Conservation (phyloP, 2,329 filamentous ascomycete genomes). For the Diaporthe sp. region DNA sequence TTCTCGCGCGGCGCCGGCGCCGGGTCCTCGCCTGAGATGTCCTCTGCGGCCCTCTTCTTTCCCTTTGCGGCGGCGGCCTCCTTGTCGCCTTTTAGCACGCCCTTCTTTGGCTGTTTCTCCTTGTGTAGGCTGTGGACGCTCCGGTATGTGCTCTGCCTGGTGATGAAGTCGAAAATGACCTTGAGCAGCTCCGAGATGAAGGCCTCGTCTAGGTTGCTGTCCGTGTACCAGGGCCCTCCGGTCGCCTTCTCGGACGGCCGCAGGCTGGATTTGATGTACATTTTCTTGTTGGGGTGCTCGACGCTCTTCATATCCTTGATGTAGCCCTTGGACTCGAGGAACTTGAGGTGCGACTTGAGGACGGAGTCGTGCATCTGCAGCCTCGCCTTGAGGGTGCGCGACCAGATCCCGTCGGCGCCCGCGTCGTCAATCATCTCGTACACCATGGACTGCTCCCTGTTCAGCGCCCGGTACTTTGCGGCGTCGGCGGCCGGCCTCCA, state of each 20-base stretch:
- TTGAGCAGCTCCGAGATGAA: slow-evolving; percentile 85
- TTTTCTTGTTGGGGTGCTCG: slow-evolving; percentile 91
- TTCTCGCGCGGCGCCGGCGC: slow-evolving; percentile 45
- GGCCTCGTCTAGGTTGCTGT: slow-evolving; percentile 88
- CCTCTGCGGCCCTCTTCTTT: slow-evolving; percentile 67
- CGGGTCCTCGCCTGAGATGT: slow-evolving; percentile 56
- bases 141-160: slow-evolving; percentile 78
- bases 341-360: slow-evolving; percentile 85
- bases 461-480: slow-evolving; percentile 66
- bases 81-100: slow-evolving; percentile 63
- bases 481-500: slow-evolving; percentile 72
- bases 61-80: slow-evolving; percentile 53
- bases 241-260: slow-evolving; percentile 91
- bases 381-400: slow-evolving; percentile 83
- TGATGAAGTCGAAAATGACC: slow-evolving; percentile 81
- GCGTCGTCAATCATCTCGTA: slow-evolving; percentile 92
- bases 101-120: slow-evolving; percentile 66
- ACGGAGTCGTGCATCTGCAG: slow-evolving; percentile 88
- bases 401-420: slow-evolving; percentile 90
- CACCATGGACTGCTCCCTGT: slow-evolving; percentile 85
- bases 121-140: slow-evolving; percentile 55
- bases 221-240: slow-evolving; percentile 94
- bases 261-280: slow-evolving; percentile 92
- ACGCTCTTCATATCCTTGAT: slow-evolving; percentile 93
- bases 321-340: slow-evolving; percentile 84